Conservation (phyloP, 805 yeast genomes). For the Diddensiella transvaalensis region DNA sequence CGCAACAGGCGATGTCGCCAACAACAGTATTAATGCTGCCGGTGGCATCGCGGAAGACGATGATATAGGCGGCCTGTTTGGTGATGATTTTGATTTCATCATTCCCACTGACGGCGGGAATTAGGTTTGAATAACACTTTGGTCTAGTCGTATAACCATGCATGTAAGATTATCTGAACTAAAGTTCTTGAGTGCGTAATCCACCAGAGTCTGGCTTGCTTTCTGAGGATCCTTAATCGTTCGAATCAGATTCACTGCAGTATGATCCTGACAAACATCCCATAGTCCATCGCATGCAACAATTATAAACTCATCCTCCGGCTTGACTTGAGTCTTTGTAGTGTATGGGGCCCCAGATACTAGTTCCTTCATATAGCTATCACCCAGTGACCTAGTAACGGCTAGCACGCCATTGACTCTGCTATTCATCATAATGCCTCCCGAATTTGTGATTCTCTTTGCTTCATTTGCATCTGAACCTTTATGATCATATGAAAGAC, state of each 20-base stretch:
- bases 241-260: conserved; percentile 71
- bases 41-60: conserved; percentile 13
- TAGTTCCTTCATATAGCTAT: conserved; percentile 81
- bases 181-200: conserved; percentile 68
- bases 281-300: conserved; percentile 96
- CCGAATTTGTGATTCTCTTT: conserved; percentile 67
- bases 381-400: conserved; percentile 90
- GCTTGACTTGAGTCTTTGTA: conserved; percentile 71
- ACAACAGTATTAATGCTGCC: background rate
- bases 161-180: conserved; percentile 92
- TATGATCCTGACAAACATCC: conserved; percentile 87
- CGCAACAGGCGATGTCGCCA: conserved; percentile 6
- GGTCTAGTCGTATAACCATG: conserved; percentile 65
- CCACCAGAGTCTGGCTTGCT: conserved; percentile 66
- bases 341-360: conserved; percentile 92
- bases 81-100: conserved; percentile 29
- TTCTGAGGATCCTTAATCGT: conserved; percentile 52
- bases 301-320: conserved; percentile 71
- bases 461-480: conserved; percentile 79
- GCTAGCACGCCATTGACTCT: conserved; percentile 96
- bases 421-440: conserved; percentile 85
- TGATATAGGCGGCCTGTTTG: conserved; percentile 28
- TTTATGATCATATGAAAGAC: conserved; percentile 91
- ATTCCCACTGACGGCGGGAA: conserved; percentile 10
- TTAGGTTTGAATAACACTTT: background rate